A percentile compares a stretch with the other conserved stretches of the same genome.
Conservation (phyloP, 805 yeast species). For the Candida mattraensis region DNA sequence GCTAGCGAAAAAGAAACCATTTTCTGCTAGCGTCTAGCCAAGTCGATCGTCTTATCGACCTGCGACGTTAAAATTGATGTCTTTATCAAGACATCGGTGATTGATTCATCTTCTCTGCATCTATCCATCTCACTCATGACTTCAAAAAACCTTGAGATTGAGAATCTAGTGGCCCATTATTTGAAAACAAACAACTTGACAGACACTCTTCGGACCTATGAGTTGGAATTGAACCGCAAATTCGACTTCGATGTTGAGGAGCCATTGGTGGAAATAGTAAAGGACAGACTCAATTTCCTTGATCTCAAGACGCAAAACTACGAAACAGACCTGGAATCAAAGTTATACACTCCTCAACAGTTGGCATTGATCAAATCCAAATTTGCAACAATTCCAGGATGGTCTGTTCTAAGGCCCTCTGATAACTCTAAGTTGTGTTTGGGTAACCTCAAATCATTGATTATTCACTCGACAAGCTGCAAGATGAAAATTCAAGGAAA, state of each 20-base stretch:
- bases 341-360: constrained; percentile 26
- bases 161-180: constrained; percentile 56
- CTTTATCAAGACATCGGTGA: too few relatives aligned
- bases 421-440: constrained; percentile 10
- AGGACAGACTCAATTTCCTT: constrained; percentile 33
- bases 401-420: constrained; percentile 27
- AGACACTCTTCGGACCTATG: constrained; percentile 48
- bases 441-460: constrained; percentile 23
- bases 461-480: constrained; percentile 25
- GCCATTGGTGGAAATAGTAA: constrained; percentile 35
- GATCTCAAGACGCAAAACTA: constrained; percentile 13
- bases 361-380: constrained; percentile 20
- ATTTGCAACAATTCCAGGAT: constrained; percentile 23
- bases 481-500: constrained; percentile 10
- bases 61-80: too few relatives aligned
- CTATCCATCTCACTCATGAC: not conserved
- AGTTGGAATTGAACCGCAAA: constrained; percentile 42
- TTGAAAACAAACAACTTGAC: constrained; percentile 48
- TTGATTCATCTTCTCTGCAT: too few relatives aligned
- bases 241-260: constrained; percentile 33
- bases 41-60: too few relatives aligned
- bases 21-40: too few relatives aligned
- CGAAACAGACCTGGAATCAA: constrained; percentile 8
- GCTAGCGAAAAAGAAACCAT: too few relatives aligned
- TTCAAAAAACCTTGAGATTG: constrained; percentile 7